Evolutionary conservation across 306 rosid species (phyloP), one percentile per base, ranked within the genome.

Genomic region (Cucumis hystrix): DNA sequence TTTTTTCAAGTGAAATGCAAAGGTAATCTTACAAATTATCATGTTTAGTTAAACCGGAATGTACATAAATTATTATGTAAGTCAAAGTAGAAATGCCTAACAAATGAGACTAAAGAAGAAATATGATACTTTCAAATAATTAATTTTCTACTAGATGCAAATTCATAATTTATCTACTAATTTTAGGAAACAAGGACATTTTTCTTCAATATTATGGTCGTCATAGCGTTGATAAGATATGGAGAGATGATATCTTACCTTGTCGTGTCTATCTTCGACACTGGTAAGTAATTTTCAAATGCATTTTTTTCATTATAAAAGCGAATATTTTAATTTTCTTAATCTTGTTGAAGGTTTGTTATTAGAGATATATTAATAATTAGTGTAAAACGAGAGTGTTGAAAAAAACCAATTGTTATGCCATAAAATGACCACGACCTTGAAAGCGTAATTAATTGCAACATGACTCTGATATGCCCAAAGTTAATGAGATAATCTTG

Each of bases 211-310:
- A 87, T 43, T 94, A 89, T 78, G 97, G 97, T 68, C 82, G 84
- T 54, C 88, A 89, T 87, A 85, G 84, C 71, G 88, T 94, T 37
- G 87, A 94, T 82, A 87, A 84, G 85, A 94, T 94, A 64, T 94
- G 97, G 97, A 86, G 91, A 74, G 96, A 94, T 81, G 98, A 92
- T 82, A 90, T 94, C 76, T 84, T 94, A 74, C 97, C 98, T 75
- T 94, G 98, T 78, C 96, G 98, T 39, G 83, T 87, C 76, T 94
- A 94, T 86, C 94, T 94, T 83, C 86, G 97, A 47, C 97, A 94
- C 83, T 94, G 98, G 98, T 94, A 59, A 88, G 91, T 82, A 45
- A 57, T 58, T 70, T 66, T 17, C 1, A 1, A 28, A 28, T 11
- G 9, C 15, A 43, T 30, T 9, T 39, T 40, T 9, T 82, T 21